Evolutionary conservation across 2,329 filamentous ascomycete genomes (phyloP).

Genomic region (Apiospora pterosperma): DNA sequence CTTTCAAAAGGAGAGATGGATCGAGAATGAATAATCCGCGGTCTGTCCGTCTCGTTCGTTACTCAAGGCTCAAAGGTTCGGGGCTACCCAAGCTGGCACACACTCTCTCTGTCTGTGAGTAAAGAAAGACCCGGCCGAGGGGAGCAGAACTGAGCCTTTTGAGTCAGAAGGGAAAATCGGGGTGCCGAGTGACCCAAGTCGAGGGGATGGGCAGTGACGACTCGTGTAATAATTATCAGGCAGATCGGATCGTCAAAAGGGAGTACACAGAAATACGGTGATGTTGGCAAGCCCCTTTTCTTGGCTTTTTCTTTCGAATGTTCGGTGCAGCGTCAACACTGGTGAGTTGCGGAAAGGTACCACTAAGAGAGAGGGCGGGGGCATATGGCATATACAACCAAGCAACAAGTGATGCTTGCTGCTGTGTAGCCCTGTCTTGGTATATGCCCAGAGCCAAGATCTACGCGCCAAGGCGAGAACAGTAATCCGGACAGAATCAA

Average conservation of each 20-base stretch:
- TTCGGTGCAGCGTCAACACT: conserved; percentile 4
- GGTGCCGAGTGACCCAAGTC: neutral
- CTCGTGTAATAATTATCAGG: neutral
- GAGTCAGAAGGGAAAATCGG: neutral
- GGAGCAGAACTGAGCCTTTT: neutral
- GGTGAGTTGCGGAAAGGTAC: neutral
- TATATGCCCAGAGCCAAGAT: conserved; percentile 3
- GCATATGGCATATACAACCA: neutral
- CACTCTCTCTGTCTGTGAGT: neutral
- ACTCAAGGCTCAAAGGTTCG: neutral
- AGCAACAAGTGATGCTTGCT: neutral
- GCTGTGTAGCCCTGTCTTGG: neutral
- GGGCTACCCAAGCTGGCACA: neutral
- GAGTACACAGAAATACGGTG: neutral
- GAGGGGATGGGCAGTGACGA: neutral
- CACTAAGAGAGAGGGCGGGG: neutral
- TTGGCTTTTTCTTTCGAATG: conserved; percentile 7
- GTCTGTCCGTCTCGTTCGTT: neutral
- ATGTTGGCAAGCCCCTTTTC: conserved; percentile 1
- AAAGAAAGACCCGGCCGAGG: neutral
- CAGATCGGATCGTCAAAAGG: neutral
- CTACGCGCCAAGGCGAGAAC: neutral
- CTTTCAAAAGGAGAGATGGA: neutral
- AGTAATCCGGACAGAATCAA: neutral
- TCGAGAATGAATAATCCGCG: neutral